A percentile compares a stretch with the other conserved stretches of the same genome.
Conservation (phyloP, 257 asterid genomes). For the Solanum peruvianum region DNA sequence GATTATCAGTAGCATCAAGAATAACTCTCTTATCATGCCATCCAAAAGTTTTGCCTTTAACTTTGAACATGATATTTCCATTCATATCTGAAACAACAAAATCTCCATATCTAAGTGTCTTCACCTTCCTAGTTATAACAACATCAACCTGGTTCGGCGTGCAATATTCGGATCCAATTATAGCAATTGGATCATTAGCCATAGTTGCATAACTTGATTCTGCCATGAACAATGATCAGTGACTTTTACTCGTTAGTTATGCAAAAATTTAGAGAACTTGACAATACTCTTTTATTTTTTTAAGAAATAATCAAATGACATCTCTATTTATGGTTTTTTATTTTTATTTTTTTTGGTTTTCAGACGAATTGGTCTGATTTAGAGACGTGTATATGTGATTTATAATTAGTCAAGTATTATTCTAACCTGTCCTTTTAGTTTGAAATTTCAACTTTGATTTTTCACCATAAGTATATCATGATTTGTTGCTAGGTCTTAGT, state of each 20-base stretch:
- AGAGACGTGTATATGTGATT: neutral
- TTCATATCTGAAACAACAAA: constrained; percentile 7
- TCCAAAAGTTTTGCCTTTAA: neutral
- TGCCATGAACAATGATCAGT: neutral
- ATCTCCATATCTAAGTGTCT: neutral
- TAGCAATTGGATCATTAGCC: neutral
- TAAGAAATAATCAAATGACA: neutral
- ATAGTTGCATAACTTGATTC: neutral
- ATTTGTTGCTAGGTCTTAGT: neutral
- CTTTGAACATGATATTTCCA: constrained; percentile 23
- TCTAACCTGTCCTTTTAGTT: neutral
- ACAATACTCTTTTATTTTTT: neutral
- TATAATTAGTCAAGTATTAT: neutral
- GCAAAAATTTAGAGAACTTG: neutral
- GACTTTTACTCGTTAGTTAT: neutral
- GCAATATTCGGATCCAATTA: constrained; percentile 22
- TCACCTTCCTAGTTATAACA: constrained; percentile 1
- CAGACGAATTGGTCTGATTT: neutral
- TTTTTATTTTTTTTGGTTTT: neutral
- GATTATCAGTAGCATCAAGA: neutral
- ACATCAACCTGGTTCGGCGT: constrained; percentile 10
- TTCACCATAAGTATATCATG: neutral
- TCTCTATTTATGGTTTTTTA: no score
- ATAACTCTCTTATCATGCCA: neutral
- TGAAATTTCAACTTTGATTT: neutral